A percentile compares a stretch with the other conserved stretches of the same genome.
Evolutionary conservation across 2,329 filamentous ascomycete species (phyloP).

Genomic region (Metarhizium album): DNA sequence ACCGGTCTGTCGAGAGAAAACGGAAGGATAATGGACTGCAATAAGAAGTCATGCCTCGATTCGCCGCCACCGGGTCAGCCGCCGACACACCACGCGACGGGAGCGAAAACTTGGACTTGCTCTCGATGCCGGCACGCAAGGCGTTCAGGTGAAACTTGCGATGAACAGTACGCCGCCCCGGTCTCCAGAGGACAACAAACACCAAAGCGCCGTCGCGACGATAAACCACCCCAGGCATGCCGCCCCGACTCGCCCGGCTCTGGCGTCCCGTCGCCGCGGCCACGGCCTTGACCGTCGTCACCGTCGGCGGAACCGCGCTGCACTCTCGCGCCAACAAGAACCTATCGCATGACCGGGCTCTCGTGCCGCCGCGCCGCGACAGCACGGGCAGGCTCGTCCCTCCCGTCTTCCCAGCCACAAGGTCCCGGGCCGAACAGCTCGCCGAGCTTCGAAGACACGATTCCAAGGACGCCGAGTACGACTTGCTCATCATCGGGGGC

Average conservation of each 20-base stretch:
- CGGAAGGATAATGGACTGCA: too few relatives aligned
- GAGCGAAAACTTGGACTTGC: too few relatives aligned
- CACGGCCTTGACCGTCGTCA: slow-evolving; percentile 19
- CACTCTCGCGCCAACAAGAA: slow-evolving; percentile 19
- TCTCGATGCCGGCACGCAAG: too few relatives aligned
- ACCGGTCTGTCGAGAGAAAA: too few relatives aligned
- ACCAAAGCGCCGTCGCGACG: too few relatives aligned
- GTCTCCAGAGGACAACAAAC: too few relatives aligned
- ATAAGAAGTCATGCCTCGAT: too few relatives aligned
- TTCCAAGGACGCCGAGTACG: slow-evolving; percentile 41
- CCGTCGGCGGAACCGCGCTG: slow-evolving; percentile 19
- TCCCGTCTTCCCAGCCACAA: slow-evolving; percentile 24
- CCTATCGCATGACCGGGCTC: slow-evolving; percentile 21
- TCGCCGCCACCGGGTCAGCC: too few relatives aligned
- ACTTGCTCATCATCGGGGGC: slow-evolving; percentile 68
- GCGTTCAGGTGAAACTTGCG: too few relatives aligned
- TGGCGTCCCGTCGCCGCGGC: slow-evolving; percentile 24
- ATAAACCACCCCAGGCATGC: slow-evolving; percentile 19
- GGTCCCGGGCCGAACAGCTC: slow-evolving; percentile 27
- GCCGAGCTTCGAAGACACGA: slow-evolving; percentile 26
- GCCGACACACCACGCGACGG: too few relatives aligned
- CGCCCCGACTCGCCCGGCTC: slow-evolving; percentile 22
- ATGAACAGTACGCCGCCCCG: too few relatives aligned
- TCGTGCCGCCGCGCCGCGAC: slow-evolving; percentile 26
- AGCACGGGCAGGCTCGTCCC: slow-evolving; percentile 25